Evolutionary conservation across 2,329 filamentous ascomycete species (phyloP), one percentile per base, ranked within the genome.

Genomic region (Pseudogymnoascus sp.): DNA sequence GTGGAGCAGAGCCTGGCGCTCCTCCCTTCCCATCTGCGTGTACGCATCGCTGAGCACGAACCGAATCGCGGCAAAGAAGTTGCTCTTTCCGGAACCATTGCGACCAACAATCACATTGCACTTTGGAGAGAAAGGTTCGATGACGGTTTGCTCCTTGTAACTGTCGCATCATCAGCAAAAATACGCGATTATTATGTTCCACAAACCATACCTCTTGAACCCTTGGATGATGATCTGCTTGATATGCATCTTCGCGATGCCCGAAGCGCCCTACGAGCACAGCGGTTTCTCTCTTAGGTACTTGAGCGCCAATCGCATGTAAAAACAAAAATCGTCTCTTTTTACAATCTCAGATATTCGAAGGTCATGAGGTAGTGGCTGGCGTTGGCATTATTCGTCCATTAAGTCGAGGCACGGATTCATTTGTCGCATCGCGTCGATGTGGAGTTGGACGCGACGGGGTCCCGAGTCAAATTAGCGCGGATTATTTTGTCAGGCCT

Each of bases 171-270:
- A 33, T 56, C 53, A 67, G 63, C 50, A 40, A 66, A 72, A 6
- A 22, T 46, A 33, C 19, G 33, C 24, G 6, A 31, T 22, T 43
- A 38, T 68, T 64, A 70, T 67, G n/a, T 33, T 56, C 14, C 31
- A 50, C n/a, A 43, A 7, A 10, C 1, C 78, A 69, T 77, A 96
- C 92, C 92, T 97, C 80, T 99, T 99, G 81, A 99, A 99, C 86
- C 95, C 95, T 78, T 99, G 95, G 75, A 99, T 98, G 77, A 97
- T 98, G 77, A 98, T 97, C 81, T 99, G 95, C 78, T 99, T 99
- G 84, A 99, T 97, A 81, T 96, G 95, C 93, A 97, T 96, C 70
- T 75, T 82, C 62, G 70, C 60, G 63, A 53, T 38, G 41, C 26
- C 41, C 22, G n/a, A 50, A 64, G 46, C 33, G 35, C 40, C 22